A percentile compares a stretch with the other conserved stretches of the same genome.
phyloP scores from a whole-genome alignment of 2,329 filamentous ascomycete species.

The Chalara sp. region DNA sequence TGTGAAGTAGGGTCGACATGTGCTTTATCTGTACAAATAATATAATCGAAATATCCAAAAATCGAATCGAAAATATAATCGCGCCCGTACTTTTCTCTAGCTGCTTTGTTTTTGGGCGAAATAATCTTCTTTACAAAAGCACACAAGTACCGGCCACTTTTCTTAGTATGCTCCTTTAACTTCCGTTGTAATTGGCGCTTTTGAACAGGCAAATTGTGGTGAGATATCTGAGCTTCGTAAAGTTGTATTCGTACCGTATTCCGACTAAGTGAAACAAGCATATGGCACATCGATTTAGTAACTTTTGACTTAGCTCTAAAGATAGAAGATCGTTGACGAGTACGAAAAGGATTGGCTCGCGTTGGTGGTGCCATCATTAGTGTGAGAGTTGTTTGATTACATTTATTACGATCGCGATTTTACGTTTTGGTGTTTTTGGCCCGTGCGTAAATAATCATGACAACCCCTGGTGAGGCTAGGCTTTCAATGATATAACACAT shows the following conservation, averaged over 20 bases:
- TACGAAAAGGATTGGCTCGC: not conserved
- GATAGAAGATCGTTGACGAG: not conserved
- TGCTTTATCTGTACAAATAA: constrained; percentile 3
- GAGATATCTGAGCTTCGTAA: not conserved
- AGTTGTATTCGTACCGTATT: not conserved
- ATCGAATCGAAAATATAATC: not conserved
- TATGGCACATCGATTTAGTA: not conserved
- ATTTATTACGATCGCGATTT: not conserved
- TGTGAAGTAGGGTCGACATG: no score
- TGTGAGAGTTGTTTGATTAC: not conserved
- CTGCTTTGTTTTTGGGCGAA: not conserved
- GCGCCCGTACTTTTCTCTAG: not conserved
- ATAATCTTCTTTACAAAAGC: no score
- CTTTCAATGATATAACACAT: no score
- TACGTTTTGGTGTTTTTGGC: not conserved
- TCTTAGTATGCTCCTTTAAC: not conserved
- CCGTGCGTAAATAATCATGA: not conserved
- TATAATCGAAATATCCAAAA: not conserved
- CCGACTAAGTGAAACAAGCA: not conserved
- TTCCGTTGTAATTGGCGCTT: not conserved
- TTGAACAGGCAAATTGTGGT: not conserved
- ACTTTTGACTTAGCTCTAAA: not conserved
- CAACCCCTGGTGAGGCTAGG: not conserved
- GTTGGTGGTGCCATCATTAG: not conserved
- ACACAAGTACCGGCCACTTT: not conserved